Evolutionary conservation across 306 rosid genomes (phyloP).

Genomic region (Clitoria ternatea): DNA sequence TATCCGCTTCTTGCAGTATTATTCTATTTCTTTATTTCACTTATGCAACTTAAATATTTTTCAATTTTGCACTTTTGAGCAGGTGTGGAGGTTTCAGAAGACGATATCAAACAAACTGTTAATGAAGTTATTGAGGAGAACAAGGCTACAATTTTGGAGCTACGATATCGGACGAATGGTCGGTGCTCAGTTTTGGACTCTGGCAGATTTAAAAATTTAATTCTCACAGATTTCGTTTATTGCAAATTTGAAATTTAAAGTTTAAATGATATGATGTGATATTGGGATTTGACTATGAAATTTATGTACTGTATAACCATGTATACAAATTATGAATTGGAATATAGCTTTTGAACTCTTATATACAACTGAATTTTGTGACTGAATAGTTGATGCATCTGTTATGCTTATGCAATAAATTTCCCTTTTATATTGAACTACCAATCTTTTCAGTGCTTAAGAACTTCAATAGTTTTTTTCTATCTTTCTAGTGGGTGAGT

Average conservation of each 20-base stretch:
- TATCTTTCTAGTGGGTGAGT: slow-evolving; percentile 72
- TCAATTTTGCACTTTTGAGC: slow-evolving; percentile 7
- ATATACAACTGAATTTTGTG: not conserved
- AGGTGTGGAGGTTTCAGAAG: slow-evolving; percentile 85
- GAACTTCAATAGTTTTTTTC: slow-evolving; percentile 3
- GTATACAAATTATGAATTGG: not conserved
- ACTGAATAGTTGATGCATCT: not conserved
- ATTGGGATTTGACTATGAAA: not conserved
- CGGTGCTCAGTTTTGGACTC: not conserved
- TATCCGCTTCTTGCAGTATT: not conserved
- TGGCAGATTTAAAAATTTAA: slow-evolving; percentile 6
- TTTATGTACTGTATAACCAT: not conserved
- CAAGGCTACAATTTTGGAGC: slow-evolving; percentile 62
- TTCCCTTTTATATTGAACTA: not conserved
- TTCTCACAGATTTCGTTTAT: not conserved
- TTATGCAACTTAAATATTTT: slow-evolving; percentile 8
- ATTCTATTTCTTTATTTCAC: not conserved
- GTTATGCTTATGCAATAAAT: not conserved
- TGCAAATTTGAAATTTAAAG: slow-evolving; percentile 1
- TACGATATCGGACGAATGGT: slow-evolving; percentile 78
- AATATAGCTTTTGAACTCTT: not conserved
- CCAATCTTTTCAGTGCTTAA: not conserved
- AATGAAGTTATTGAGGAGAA: slow-evolving; percentile 70
- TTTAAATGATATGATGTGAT: not conserved
- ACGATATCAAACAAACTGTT: slow-evolving; percentile 59